Percentiles rank a stretch among this genome's conserved stretches.
phyloP scores from a whole-genome alignment of 306 rosid species.

The Rosa chinensis region DNA sequence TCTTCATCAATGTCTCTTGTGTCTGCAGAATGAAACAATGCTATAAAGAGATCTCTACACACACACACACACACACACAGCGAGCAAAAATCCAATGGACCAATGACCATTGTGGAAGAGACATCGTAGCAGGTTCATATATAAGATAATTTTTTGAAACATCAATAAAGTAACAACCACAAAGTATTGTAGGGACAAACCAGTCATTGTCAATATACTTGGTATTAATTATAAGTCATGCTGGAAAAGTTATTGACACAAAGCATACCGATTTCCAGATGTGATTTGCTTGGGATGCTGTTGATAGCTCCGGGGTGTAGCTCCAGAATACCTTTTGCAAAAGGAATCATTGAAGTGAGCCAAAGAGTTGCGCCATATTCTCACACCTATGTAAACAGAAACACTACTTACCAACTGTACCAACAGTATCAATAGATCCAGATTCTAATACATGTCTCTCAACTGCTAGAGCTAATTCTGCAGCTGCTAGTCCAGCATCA shows the following conservation, averaged over 20 bases:
- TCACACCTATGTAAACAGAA: neutral
- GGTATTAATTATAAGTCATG: neutral
- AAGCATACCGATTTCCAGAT: conserved; percentile 79
- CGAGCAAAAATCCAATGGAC: neutral
- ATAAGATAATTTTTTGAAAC: neutral
- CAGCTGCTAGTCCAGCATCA: conserved; percentile 96
- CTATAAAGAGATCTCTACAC: neutral
- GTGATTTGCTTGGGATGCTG: conserved; percentile 93
- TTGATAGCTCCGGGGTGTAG: conserved; percentile 97
- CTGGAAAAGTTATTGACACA: neutral
- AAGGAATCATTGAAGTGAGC: conserved; percentile 8
- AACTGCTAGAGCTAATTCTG: conserved; percentile 85
- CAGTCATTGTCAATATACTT: conserved; percentile 16
- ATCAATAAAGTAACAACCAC: conserved; percentile 6
- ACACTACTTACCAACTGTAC: conserved; percentile 75
- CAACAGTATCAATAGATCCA: conserved; percentile 91
- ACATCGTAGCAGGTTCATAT: conserved; percentile 1
- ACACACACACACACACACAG: neutral
- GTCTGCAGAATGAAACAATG: conserved; percentile 41
- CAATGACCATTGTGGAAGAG: conserved; percentile 15
- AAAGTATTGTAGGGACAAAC: conserved; percentile 19
- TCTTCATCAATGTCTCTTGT: conserved; percentile 88
- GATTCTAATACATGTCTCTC: conserved; percentile 86
- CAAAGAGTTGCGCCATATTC: neutral
- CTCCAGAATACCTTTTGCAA: conserved; percentile 69